phyloP scores from a whole-genome alignment of 768 basidiomycete genomes.

The Wakefieldia striispora region DNA sequence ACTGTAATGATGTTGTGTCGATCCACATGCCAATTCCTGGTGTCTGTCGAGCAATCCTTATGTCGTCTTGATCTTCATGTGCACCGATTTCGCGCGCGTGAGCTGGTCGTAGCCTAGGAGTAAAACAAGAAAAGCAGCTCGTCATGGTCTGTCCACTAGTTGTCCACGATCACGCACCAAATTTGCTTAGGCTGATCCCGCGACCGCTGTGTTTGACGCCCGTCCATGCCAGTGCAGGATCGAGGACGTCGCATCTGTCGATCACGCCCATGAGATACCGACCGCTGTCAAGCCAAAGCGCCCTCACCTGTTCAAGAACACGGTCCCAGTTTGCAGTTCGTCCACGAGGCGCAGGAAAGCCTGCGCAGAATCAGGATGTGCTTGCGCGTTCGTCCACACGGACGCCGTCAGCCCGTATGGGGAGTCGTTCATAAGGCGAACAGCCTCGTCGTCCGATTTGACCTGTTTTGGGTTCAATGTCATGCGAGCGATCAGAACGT shows the following conservation, averaged over 20 bases:
- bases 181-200: conserved; percentile 86
- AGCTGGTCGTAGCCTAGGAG: conserved; percentile 80
- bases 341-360: conserved; percentile 64
- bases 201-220: conserved; percentile 93
- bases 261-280: background rate
- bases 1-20: no score
- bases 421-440: conserved; percentile 94
- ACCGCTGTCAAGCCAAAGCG: background rate
- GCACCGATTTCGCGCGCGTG: conserved; percentile 74
- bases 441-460: conserved; percentile 81
- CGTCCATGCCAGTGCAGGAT: conserved; percentile 93
- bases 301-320: conserved; percentile 80
- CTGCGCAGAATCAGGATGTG: conserved; percentile 56
- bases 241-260: conserved; percentile 78
- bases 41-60: background rate
- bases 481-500: background rate
- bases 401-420: conserved; percentile 93
- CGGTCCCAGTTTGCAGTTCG: conserved; percentile 85
- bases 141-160: background rate
- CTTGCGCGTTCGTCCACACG: conserved; percentile 81
- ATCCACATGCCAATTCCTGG: no score
- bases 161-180: conserved; percentile 53
- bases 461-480: conserved; percentile 43
- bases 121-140: background rate
- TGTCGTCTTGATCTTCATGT: conserved; percentile 74